Conservation (phyloP, 768 basidiomycete genomes). For the Suillus hirtellus region DNA sequence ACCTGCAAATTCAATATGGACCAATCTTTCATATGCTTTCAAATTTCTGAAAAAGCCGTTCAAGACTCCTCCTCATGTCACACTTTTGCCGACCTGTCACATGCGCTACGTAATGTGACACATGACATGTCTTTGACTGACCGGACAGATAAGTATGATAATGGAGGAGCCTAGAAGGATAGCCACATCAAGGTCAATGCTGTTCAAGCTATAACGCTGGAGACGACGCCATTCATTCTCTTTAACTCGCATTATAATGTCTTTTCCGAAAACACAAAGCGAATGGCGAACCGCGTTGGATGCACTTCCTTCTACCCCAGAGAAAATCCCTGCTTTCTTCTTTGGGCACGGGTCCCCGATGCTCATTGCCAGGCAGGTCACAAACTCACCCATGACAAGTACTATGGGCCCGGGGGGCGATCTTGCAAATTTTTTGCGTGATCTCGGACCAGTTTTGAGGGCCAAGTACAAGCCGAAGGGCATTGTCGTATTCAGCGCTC, state of each 20-base stretch:
- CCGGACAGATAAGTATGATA: too few species aligned
- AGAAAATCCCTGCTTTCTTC: slow-evolving; percentile 75
- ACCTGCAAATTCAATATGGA: too few species aligned
- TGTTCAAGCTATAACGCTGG: neutral
- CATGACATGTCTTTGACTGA: too few species aligned
- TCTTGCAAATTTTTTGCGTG: slow-evolving; percentile 56
- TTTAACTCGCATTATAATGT: neutral
- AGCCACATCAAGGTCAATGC: too few species aligned
- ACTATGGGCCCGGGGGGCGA: slow-evolving; percentile 51
- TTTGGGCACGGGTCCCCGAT: slow-evolving; percentile 70
- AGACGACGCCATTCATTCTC: neutral
- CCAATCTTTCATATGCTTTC: too few species aligned
- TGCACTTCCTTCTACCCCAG: slow-evolving; percentile 52
- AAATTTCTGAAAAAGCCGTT: too few species aligned
- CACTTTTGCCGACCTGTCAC: too few species aligned
- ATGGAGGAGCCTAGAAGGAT: too few species aligned
- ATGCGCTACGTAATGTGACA: too few species aligned
- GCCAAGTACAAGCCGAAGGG: slow-evolving; percentile 75
- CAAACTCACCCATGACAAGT: slow-evolving; percentile 16
- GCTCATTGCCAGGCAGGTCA: slow-evolving; percentile 25
- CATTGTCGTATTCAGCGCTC: slow-evolving; percentile 82
- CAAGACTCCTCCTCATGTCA: too few species aligned
- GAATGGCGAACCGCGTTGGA: slow-evolving; percentile 57
- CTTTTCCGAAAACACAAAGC: slow-evolving; percentile 35
- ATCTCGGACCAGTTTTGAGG: slow-evolving; percentile 65